Conservation (phyloP, 1,284 basidiomycete genomes). For the Wolfiporia cocos region DNA sequence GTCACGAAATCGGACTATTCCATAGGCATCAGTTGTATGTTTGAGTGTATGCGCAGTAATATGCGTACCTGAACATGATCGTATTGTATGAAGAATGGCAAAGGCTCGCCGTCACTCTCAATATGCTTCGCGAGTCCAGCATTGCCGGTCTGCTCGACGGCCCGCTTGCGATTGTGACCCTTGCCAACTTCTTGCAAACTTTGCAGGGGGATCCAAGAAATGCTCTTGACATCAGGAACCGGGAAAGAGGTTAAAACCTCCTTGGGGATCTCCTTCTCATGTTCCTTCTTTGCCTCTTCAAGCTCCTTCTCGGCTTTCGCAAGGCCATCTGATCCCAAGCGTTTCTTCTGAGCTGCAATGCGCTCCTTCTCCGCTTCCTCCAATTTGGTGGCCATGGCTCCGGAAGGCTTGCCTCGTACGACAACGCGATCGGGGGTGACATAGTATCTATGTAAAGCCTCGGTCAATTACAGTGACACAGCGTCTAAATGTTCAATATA, state of each 20-base stretch:
- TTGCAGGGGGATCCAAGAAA: slow-evolving; percentile 93
- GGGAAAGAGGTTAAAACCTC: slow-evolving; percentile 82
- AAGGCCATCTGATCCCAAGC: slow-evolving; percentile 80
- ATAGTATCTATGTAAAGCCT: slow-evolving; percentile 56
- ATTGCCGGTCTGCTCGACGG: slow-evolving; percentile 15
- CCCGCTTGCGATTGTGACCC: slow-evolving; percentile 33
- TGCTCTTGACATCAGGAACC: slow-evolving; percentile 82
- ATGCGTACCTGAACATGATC: slow-evolving; percentile 69
- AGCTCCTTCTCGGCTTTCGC: slow-evolving; percentile 66
- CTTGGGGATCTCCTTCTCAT: slow-evolving; percentile 79
- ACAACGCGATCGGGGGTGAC: slow-evolving; percentile 67
- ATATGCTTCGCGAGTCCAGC: slow-evolving; percentile 58
- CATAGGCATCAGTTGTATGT: not conserved
- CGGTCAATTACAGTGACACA: not conserved
- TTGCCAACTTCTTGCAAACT: slow-evolving; percentile 62
- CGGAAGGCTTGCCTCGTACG: slow-evolving; percentile 86
- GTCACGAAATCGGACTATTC: slow-evolving; percentile 86
- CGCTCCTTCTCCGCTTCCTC: slow-evolving; percentile 81
- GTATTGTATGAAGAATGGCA: slow-evolving; percentile 93
- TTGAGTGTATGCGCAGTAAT: not conserved
- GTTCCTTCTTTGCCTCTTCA: slow-evolving; percentile 82
- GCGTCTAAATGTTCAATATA: not conserved
- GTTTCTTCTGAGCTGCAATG: slow-evolving; percentile 62
- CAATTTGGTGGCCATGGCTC: slow-evolving; percentile 75
- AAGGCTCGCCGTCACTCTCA: slow-evolving; percentile 55